Evolutionary conservation across 495 filamentous ascomycete species (phyloP), one percentile per base, ranked within the genome.

Genomic region (Xylaria palmicola): DNA sequence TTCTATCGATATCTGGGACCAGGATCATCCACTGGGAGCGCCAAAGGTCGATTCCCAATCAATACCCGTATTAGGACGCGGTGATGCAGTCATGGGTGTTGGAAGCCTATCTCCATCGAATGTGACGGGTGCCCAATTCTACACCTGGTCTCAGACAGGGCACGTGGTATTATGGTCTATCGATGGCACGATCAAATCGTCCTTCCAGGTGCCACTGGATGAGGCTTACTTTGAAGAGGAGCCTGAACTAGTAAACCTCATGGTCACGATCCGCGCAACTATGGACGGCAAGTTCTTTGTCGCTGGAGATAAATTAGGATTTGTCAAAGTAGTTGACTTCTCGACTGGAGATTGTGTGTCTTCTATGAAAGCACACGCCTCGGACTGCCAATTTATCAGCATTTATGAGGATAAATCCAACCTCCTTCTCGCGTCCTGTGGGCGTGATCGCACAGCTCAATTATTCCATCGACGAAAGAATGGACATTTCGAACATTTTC

Each of bases 391-490:
- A 32, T 90, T 90, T 65, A 88, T 98, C 51, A 84, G 86, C 7
- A 77, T 92, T 32, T 81, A 81, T 59, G 81, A 87, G 59, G 79
- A 77, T 44, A 72, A 80, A 15, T 72, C 77, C 2, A 77, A 75
- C 41, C 71, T 79, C 10, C 72, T 96, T 49, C 78, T 98, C 44
- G 91, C 89, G 20, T 91, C 85, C 22, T 90, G 87, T 68, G 89
- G 92, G 36, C 84, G 93, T 64, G 94, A 98, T 75, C 88, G 94
- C 44, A 96, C 88, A 49, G 83, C 94, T 20, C 94, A 98, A 72
- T 79, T 98, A 19, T 98, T 97, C 71, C 79, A 85, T 56, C 82
- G 82, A 66, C 72, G 72, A 30, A 74, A 78, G 0, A 76, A 77
- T 0, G 76, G 77, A 6, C 62, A 55, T 9, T 77, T 80, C 59